phyloP scores from a whole-genome alignment of 2,329 filamentous ascomycete genomes.

The Pseudofabraea citricarpa region DNA sequence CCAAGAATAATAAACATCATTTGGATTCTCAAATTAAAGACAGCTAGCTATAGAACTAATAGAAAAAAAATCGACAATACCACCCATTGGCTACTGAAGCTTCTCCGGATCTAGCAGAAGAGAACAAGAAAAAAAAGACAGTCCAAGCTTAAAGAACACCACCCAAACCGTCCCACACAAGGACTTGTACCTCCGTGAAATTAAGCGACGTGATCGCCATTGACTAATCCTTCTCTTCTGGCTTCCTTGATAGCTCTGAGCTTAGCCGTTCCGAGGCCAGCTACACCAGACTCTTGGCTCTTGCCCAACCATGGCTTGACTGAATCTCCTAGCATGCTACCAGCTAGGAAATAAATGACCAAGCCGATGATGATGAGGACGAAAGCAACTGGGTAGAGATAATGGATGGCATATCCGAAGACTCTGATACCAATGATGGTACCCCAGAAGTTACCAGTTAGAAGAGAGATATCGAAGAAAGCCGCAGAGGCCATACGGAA shows the following conservation, averaged over 20 bases:
- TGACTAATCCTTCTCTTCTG: constrained; percentile 21
- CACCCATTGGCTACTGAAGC: no score
- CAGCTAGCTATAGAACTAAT: no score
- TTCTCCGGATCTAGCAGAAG: no score
- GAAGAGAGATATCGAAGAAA: constrained; percentile 92
- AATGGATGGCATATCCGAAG: constrained; percentile 76
- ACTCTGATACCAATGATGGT: constrained; percentile 87
- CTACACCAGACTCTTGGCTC: constrained; percentile 76
- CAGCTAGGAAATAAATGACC: constrained; percentile 81
- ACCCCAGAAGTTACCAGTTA: constrained; percentile 97
- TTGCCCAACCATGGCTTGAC: constrained; percentile 93
- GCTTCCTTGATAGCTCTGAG: constrained; percentile 62
- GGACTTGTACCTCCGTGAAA: background rate
- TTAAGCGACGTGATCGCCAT: constrained; percentile 3
- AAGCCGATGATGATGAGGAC: constrained; percentile 85
- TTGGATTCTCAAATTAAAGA: no score
- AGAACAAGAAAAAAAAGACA: no score
- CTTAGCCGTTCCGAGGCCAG: constrained; percentile 82
- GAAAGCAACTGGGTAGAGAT: constrained; percentile 93
- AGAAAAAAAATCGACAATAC: no score
- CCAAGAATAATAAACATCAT: no score
- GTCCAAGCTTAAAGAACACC: no score
- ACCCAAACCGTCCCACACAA: no score
- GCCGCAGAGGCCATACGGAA: constrained; percentile 87
- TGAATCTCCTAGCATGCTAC: constrained; percentile 77